These are phyloP conservation scores for Rhizophora apiculata DNA, from an alignment of 345 rosid species.

Conservation along the genomic window DNA sequence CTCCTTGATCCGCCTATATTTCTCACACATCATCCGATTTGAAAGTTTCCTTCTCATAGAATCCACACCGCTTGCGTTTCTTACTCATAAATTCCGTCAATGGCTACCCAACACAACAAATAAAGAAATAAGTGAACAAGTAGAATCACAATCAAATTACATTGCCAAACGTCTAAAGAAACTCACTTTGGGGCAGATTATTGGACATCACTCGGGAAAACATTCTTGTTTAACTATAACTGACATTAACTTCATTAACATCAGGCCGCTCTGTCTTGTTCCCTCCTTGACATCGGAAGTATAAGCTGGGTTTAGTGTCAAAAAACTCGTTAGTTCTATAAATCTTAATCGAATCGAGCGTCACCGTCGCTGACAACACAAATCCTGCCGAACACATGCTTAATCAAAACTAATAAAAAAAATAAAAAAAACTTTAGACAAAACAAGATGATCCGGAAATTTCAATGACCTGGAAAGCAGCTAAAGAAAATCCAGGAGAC, in stretches of 20 bases:
- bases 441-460: not conserved
- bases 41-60: conserved; percentile 61
- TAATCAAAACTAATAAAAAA: not conserved
- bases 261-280: conserved; percentile 24
- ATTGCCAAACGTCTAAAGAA: not conserved
- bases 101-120: conserved; percentile 42
- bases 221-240: conserved; percentile 13
- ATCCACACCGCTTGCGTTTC: conserved; percentile 94
- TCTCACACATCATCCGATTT: conserved; percentile 65
- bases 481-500: not conserved
- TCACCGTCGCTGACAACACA: conserved; percentile 18
- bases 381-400: conserved; percentile 12
- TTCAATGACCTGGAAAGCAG: conserved; percentile 4
- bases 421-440: not conserved
- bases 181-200: not conserved
- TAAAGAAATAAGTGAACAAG: not conserved
- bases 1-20: conserved; percentile 41
- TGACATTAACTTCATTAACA: conserved; percentile 22
- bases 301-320: conserved; percentile 13
- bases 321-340: conserved; percentile 23
- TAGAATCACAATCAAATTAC: not conserved
- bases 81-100: conserved; percentile 47
- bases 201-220: not conserved
- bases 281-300: conserved; percentile 27
- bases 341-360: conserved; percentile 25